A percentile compares a stretch with the other conserved stretches of the same genome.
Evolutionary conservation across 768 basidiomycete genomes (phyloP).

Genomic region (Mycena leptocephala): DNA sequence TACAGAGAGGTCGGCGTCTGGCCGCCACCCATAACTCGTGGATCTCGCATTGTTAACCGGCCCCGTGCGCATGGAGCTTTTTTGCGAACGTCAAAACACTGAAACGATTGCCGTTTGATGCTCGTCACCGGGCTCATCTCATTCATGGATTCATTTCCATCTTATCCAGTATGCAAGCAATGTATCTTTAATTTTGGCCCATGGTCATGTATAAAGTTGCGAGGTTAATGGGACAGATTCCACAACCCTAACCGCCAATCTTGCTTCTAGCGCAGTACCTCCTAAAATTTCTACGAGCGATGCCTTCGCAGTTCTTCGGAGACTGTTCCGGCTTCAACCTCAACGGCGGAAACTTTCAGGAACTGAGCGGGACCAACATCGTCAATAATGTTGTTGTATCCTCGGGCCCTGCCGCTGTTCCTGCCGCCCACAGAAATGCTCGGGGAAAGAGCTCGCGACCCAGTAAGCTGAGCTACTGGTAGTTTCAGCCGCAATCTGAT

Average conservation of each 20-base stretch:
- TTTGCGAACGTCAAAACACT: not conserved
- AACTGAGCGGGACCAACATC: not conserved
- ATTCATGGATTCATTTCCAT: not conserved
- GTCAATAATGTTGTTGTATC: not conserved
- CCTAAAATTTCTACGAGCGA: not conserved
- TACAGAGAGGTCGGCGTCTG: not conserved
- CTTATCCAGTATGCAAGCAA: not conserved
- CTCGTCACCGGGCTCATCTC: not conserved
- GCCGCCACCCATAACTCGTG: not conserved
- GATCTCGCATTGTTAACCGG: not conserved
- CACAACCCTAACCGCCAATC: not conserved
- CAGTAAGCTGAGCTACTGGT: not conserved
- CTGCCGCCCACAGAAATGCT: not conserved
- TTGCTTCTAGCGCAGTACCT: not conserved
- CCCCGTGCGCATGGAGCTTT: not conserved
- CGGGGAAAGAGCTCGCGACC: not conserved
- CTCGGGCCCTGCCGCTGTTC: not conserved
- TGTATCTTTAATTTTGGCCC: not conserved
- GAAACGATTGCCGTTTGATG: not conserved
- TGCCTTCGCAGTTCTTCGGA: not conserved
- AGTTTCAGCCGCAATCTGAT: not conserved
- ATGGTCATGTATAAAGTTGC: not conserved
- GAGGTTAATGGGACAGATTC: not conserved
- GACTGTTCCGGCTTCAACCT: not conserved
- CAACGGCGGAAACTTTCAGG: conserved; percentile 5